A percentile compares a stretch with the other conserved stretches of the same genome.
These are phyloP conservation scores for Domatiomyces catenatus DNA, from an alignment of 2,329 filamentous ascomycete genomes.

Conservation along the genomic window DNA sequence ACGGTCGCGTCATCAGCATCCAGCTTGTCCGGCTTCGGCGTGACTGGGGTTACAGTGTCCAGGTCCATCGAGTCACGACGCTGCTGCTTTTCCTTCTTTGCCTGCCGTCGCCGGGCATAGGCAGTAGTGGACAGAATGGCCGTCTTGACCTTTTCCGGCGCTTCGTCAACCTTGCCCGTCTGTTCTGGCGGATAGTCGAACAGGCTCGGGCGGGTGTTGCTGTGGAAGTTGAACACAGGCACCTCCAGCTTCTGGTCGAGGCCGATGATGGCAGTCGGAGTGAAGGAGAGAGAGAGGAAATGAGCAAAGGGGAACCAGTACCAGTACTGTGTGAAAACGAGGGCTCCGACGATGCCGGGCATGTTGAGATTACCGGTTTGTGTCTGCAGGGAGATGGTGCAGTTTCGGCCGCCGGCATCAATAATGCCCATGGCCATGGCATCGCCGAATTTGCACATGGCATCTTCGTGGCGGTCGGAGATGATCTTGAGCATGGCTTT, in stretches of 20 bases:
- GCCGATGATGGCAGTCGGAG: slow-evolving; percentile 89
- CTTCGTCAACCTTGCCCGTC: slow-evolving; percentile 86
- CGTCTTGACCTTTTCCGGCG: slow-evolving; percentile 83
- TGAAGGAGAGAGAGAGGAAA: slow-evolving; percentile 89
- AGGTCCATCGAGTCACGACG: slow-evolving; percentile 91
- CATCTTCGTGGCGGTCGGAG: slow-evolving; percentile 88
- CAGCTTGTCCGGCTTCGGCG: slow-evolving; percentile 69
- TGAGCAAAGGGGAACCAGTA: slow-evolving; percentile 99
- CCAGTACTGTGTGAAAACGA: slow-evolving; percentile 98
- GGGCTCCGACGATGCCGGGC: slow-evolving; percentile 94
- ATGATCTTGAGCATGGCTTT: slow-evolving; percentile 92
- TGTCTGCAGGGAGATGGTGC: slow-evolving; percentile 92
- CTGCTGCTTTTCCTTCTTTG: slow-evolving; percentile 84
- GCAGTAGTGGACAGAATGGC: slow-evolving; percentile 93
- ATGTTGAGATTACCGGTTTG: slow-evolving; percentile 98
- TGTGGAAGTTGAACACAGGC: slow-evolving; percentile 88
- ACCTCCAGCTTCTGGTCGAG: slow-evolving; percentile 89
- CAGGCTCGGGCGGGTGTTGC: slow-evolving; percentile 80
- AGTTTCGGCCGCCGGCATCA: slow-evolving; percentile 93
- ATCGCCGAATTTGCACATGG: slow-evolving; percentile 97
- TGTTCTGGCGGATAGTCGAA: slow-evolving; percentile 98
- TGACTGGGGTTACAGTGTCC: slow-evolving; percentile 56
- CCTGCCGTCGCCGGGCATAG: slow-evolving; percentile 85
- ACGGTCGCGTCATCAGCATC: slow-evolving; percentile 42
- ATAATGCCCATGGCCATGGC: slow-evolving; percentile 92